These are phyloP conservation scores for Chlorella ohadii DNA, from an alignment of 139 green algal genomes.

Conservation along the genomic window DNA sequence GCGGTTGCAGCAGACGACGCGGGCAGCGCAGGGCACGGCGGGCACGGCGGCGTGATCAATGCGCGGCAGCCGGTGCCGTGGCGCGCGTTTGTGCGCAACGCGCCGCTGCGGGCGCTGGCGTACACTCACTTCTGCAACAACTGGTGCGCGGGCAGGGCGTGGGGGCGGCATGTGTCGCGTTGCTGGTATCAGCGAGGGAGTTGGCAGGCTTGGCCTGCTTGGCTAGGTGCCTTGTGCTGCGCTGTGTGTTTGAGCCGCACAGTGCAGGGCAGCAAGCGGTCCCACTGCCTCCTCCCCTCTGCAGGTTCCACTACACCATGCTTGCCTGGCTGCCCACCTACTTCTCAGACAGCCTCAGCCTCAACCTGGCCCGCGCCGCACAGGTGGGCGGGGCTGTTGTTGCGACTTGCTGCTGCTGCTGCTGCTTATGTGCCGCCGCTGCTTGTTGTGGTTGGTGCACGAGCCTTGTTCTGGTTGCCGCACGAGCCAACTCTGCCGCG, in stretches of 20 bases:
- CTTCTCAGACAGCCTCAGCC: slow-evolving; percentile 84
- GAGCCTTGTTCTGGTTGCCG: too few relatives aligned
- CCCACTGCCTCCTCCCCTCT: background rate
- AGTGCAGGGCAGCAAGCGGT: background rate
- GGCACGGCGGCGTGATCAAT: slow-evolving; percentile 18
- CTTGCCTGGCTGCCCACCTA: slow-evolving; percentile 98
- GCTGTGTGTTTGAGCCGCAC: too few relatives aligned
- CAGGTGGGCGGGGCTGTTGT: slow-evolving; percentile 34
- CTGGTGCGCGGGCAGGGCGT: slow-evolving; percentile 67
- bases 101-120: slow-evolving; percentile 80
- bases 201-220: too few relatives aligned
- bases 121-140: slow-evolving; percentile 98
- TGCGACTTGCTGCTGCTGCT: background rate
- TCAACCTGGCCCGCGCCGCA: slow-evolving; percentile 82
- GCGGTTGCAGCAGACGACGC: background rate
- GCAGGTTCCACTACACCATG: slow-evolving; percentile 94
- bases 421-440: too few relatives aligned
- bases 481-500: too few relatives aligned
- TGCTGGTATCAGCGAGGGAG: too few relatives aligned
- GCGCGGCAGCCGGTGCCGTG: slow-evolving; percentile 73
- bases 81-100: slow-evolving; percentile 82
- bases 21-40: background rate
- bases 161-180: too few relatives aligned
- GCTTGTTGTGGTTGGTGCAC: too few relatives aligned
- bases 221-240: too few relatives aligned